phyloP scores from a whole-genome alignment of 345 rosid species.

The Corchorus olitorius region DNA sequence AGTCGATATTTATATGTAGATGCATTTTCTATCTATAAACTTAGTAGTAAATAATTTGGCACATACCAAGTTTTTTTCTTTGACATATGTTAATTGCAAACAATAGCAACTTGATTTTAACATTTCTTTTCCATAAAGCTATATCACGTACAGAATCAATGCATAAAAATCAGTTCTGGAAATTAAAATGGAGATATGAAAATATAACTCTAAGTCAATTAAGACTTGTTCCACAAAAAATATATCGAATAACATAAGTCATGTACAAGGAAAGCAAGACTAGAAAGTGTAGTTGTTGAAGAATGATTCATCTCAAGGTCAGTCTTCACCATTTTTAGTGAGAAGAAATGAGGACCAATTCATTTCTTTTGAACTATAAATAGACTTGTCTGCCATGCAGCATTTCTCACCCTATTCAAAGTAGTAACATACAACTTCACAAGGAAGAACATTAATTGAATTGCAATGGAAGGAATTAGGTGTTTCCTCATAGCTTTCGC shows the following conservation, averaged over 20 bases:
- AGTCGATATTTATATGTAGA: too few species aligned
- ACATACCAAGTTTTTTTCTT: too few species aligned
- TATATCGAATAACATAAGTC: background rate
- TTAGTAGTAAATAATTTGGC: too few species aligned
- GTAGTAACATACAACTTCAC: background rate
- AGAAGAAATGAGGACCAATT: background rate
- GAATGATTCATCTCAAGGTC: background rate
- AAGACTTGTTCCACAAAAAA: background rate
- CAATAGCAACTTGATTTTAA: too few species aligned
- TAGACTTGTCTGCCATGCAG: background rate
- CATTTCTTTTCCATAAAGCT: too few species aligned
- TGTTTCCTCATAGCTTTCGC: background rate
- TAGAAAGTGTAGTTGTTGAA: slow-evolving; percentile 1
- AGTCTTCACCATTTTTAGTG: background rate
- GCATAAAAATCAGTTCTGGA: too few species aligned
- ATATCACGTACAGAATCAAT: too few species aligned
- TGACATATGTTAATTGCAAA: too few species aligned
- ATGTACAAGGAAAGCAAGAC: background rate
- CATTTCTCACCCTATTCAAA: background rate
- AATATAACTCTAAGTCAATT: too few species aligned
- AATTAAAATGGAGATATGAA: too few species aligned
- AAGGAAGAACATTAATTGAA: background rate
- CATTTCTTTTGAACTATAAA: background rate
- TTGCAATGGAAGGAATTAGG: slow-evolving; percentile 15
- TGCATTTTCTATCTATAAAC: too few species aligned